phyloP scores from a whole-genome alignment of 2,329 filamentous ascomycete species.

The Colletotrichum sansevieriae region DNA sequence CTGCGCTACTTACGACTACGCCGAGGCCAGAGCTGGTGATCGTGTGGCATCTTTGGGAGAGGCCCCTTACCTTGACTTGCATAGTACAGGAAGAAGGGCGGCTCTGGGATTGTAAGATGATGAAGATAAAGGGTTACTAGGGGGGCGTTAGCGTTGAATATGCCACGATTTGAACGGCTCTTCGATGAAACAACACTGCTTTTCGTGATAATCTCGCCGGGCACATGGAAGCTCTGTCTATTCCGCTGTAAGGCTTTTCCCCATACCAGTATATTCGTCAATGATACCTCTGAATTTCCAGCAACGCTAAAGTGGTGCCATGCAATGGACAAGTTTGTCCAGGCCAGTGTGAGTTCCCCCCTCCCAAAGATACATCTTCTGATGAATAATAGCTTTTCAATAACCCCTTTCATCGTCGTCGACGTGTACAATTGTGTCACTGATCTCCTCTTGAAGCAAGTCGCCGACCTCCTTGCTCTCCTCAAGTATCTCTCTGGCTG shows the following conservation, averaged over 20 bases:
- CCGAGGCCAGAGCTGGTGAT: slow-evolving; percentile 56
- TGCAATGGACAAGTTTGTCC: not conserved
- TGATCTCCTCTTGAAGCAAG: slow-evolving; percentile 74
- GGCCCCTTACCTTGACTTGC: slow-evolving; percentile 56
- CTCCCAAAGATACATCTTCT: not conserved
- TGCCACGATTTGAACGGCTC: slow-evolving; percentile 2
- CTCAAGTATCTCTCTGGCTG: slow-evolving; percentile 69
- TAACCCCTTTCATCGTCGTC: slow-evolving; percentile 32
- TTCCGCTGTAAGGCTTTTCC: no score
- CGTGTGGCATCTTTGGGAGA: slow-evolving; percentile 58
- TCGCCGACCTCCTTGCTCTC: slow-evolving; percentile 77
- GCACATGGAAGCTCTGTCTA: no score
- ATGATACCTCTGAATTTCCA: no score
- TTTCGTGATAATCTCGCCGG: no score
- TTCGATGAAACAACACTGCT: not conserved
- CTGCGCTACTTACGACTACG: slow-evolving; percentile 73
- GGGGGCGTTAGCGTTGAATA: slow-evolving; percentile 17
- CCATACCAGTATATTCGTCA: no score
- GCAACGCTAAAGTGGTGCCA: not conserved
- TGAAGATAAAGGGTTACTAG: not conserved
- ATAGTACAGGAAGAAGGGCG: slow-evolving; percentile 55
- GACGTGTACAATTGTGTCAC: slow-evolving; percentile 46
- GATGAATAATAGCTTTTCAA: not conserved
- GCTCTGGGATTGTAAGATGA: slow-evolving; percentile 47
- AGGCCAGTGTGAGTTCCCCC: not conserved